Evolutionary conservation across 495 filamentous ascomycete genomes (phyloP).

Genomic region (Daldinia childiae): DNA sequence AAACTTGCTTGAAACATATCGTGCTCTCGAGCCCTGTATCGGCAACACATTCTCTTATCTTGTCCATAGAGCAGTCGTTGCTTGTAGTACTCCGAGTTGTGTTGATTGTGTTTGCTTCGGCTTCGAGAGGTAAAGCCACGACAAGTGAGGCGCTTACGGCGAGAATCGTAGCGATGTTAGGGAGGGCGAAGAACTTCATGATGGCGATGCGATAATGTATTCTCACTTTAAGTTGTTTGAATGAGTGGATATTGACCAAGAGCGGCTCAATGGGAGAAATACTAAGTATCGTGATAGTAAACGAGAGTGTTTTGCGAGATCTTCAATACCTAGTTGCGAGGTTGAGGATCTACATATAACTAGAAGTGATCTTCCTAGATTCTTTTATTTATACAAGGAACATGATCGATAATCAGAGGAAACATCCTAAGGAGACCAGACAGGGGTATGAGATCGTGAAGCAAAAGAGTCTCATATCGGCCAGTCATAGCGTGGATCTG

Average conservation of each 20-base stretch:
- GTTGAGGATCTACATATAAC: conserved; percentile 34
- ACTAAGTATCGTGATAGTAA: conserved; percentile 20
- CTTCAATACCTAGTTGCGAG: conserved; percentile 20
- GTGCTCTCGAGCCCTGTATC: conserved; percentile 40
- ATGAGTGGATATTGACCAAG: conserved; percentile 21
- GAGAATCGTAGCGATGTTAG: conserved; percentile 21
- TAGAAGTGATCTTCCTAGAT: conserved; percentile 26
- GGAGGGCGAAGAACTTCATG: conserved; percentile 31
- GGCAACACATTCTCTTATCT: conserved; percentile 31
- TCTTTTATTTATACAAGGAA: conserved; percentile 29
- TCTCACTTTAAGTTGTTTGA: conserved; percentile 10
- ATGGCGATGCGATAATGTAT: neutral
- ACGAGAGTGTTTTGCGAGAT: conserved; percentile 30
- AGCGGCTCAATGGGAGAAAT: conserved; percentile 13
- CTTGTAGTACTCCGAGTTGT: conserved; percentile 1
- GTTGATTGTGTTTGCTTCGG: conserved; percentile 6
- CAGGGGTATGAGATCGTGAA: conserved; percentile 33
- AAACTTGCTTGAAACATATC: conserved; percentile 38
- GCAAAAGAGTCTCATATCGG: conserved; percentile 35
- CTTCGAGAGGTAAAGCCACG: conserved; percentile 17
- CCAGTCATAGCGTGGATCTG: conserved; percentile 29
- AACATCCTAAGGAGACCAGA: conserved; percentile 11
- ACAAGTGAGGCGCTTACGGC: conserved; percentile 22
- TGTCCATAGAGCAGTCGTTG: conserved; percentile 21
- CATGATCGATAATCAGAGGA: conserved; percentile 12